phyloP scores from a whole-genome alignment of 345 rosid species.

The Lepidium aucheri region DNA sequence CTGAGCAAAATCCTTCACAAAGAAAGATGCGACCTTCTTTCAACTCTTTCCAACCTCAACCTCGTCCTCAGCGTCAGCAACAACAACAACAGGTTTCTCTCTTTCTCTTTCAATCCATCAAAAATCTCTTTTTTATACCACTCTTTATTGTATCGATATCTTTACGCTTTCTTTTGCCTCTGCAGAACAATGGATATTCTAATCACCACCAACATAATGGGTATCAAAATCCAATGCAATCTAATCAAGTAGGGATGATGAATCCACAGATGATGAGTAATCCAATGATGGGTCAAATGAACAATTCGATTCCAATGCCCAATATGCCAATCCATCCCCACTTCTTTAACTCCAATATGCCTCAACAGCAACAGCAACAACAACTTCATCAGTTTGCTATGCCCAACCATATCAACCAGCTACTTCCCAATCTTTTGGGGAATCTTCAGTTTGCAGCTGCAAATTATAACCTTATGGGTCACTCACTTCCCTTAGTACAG shows the following conservation, averaged over 20 bases:
- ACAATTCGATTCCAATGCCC: constrained; percentile 4
- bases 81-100: constrained; percentile 17
- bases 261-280: constrained; percentile 34
- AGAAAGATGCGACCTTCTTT: constrained; percentile 25
- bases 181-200: background rate
- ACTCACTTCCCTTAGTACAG: constrained; percentile 33
- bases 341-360: constrained; percentile 20
- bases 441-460: constrained; percentile 34
- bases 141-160: too few species aligned
- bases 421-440: constrained; percentile 35
- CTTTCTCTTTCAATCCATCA: too few species aligned
- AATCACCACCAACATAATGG: background rate
- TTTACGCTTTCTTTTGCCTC: too few species aligned
- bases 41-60: constrained; percentile 20
- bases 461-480: constrained; percentile 23
- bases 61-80: constrained; percentile 12
- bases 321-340: constrained; percentile 23
- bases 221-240: constrained; percentile 15
- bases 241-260: constrained; percentile 30
- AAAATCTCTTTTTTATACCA: too few species aligned
- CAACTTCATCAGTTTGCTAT: constrained; percentile 19
- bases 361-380: constrained; percentile 32
- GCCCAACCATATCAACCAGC: constrained; percentile 36
- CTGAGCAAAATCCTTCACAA: background rate
- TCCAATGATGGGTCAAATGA: constrained; percentile 32